phyloP scores from a whole-genome alignment of 768 basidiomycete genomes.

The Boletus rubropictus region DNA sequence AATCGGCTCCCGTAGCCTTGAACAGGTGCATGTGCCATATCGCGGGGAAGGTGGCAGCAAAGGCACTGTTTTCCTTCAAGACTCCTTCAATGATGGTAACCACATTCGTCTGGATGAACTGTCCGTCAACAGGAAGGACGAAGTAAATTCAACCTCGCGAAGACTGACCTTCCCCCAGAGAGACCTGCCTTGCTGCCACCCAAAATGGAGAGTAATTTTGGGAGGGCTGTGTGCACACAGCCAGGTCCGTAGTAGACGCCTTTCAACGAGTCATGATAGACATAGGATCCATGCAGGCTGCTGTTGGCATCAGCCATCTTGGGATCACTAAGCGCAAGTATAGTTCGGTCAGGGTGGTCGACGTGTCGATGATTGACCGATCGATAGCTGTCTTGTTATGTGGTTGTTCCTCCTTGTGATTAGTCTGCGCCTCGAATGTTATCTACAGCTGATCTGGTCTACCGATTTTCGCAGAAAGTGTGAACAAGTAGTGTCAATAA shows the following conservation, averaged over 20 bases:
- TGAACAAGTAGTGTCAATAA: constrained; percentile 1
- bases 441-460: constrained; percentile 5
- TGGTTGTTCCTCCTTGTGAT: constrained; percentile 5
- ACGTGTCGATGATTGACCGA: constrained; percentile 1
- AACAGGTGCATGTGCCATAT: constrained; percentile 72
- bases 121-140: constrained; percentile 9
- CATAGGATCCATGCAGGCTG: constrained; percentile 49
- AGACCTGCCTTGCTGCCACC: constrained; percentile 60
- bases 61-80: constrained; percentile 52
- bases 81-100: constrained; percentile 32
- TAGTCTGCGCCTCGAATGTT: not conserved
- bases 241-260: constrained; percentile 72
- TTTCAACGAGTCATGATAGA: constrained; percentile 62
- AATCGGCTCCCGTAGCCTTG: constrained; percentile 54
- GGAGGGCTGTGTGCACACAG: constrained; percentile 54
- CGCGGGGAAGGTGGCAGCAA: constrained; percentile 62
- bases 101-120: constrained; percentile 22
- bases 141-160: not conserved
- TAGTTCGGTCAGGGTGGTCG: not conserved
- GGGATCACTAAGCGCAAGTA: not conserved
- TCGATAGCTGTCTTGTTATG: not conserved
- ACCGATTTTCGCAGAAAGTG: constrained; percentile 4
- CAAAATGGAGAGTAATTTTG: constrained; percentile 50
- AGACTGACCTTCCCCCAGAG: constrained; percentile 51
- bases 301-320: constrained; percentile 9